These are phyloP conservation scores for Nepenthes gracilis DNA, from an alignment of 148 eudicot genomes.

Conservation along the genomic window DNA sequence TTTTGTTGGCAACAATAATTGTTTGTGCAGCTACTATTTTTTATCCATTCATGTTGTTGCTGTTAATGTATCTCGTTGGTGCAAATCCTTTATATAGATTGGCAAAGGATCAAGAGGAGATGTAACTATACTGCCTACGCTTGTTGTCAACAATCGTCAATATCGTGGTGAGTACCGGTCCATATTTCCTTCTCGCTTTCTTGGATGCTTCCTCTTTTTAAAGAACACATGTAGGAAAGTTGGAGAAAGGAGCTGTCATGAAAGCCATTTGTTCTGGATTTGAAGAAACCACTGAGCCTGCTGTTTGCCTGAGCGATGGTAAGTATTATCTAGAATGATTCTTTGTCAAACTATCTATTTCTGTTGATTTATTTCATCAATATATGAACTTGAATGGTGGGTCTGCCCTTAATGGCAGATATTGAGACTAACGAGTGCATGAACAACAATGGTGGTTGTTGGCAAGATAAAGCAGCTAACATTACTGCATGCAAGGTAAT, in stretches of 20 bases:
- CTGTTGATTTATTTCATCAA: background rate
- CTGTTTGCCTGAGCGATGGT: slow-evolving; percentile 88
- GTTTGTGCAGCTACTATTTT: too few species aligned
- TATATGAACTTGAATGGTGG: background rate
- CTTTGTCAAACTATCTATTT: background rate
- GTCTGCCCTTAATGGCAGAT: slow-evolving; percentile 29
- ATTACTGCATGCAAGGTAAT: slow-evolving; percentile 90
- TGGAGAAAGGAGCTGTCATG: slow-evolving; percentile 90
- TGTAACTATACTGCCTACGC: slow-evolving; percentile 95
- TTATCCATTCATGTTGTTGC: too few species aligned
- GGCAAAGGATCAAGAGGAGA: slow-evolving; percentile 90
- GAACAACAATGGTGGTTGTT: slow-evolving; percentile 90
- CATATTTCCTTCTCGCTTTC: background rate
- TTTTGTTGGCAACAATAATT: background rate
- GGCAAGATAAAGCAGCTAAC: slow-evolving; percentile 79
- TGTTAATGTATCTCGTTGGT: too few species aligned
- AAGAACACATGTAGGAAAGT: slow-evolving; percentile 53
- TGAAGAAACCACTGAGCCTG: slow-evolving; percentile 98
- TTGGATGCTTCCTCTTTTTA: slow-evolving; percentile 2
- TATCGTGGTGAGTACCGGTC: slow-evolving; percentile 57
- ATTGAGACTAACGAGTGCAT: slow-evolving; percentile 94
- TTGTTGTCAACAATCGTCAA: slow-evolving; percentile 75
- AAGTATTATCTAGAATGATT: background rate
- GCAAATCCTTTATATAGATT: slow-evolving; percentile 32
- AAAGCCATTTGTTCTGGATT: slow-evolving; percentile 97